Evolutionary conservation across 2,329 filamentous ascomycete genomes (phyloP).

Genomic region (Acrocalymma vagum): DNA sequence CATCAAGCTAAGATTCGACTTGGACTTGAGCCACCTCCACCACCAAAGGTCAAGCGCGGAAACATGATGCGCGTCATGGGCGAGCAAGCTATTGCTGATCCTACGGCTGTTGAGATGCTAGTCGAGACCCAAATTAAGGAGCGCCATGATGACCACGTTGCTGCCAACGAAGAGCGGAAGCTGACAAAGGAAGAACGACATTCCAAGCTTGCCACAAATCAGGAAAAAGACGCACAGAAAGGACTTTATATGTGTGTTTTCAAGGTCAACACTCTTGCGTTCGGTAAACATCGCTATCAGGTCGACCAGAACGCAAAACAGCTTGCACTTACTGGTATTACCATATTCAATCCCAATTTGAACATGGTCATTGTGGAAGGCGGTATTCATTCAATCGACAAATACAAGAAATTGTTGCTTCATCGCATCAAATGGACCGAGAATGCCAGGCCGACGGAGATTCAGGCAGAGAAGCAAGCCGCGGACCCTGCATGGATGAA

Average conservation of each 20-base stretch:
- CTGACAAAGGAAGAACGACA: constrained; percentile 86
- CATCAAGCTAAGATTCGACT: constrained; percentile 95
- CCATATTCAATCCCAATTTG: constrained; percentile 88
- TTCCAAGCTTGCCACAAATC: constrained; percentile 83
- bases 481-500: constrained; percentile 77
- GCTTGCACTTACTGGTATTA: constrained; percentile 84
- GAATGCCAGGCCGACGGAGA: constrained; percentile 74
- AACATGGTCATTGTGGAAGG: constrained; percentile 93
- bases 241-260: constrained; percentile 89
- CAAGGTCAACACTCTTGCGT: constrained; percentile 87
- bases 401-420: constrained; percentile 92
- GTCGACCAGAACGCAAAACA: constrained; percentile 93
- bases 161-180: constrained; percentile 83
- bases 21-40: constrained; percentile 86
- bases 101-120: constrained; percentile 92
- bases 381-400: constrained; percentile 80
- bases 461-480: constrained; percentile 65
- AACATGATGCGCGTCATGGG: constrained; percentile 98
- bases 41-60: constrained; percentile 95
- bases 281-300: constrained; percentile 93
- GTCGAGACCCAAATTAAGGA: constrained; percentile 94
- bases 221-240: constrained; percentile 86
- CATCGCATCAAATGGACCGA: constrained; percentile 96
- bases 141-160: constrained; percentile 79
- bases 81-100: constrained; percentile 92